Evolutionary conservation across 2,329 filamentous ascomycete species (phyloP).

Genomic region (Pestalotiopsis sp.): DNA sequence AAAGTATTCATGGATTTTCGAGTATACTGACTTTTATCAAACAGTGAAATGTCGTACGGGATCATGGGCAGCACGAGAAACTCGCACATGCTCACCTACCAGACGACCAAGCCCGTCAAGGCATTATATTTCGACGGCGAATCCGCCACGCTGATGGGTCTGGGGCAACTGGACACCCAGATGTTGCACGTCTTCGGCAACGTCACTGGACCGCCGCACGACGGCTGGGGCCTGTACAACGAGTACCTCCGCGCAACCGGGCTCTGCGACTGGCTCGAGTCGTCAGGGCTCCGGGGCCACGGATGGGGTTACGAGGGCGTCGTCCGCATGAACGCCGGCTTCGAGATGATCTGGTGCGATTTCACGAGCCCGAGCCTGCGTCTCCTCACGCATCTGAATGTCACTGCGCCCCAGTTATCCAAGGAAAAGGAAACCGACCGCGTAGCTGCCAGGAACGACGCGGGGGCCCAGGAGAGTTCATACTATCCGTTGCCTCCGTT

Average conservation of each 20-base stretch:
- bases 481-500: constrained; percentile 36
- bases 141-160: constrained; percentile 46
- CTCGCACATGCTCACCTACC: constrained; percentile 48
- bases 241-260: constrained; percentile 49
- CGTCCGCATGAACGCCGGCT: constrained; percentile 52
- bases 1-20: not conserved
- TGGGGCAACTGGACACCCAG: constrained; percentile 46
- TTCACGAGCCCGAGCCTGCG: constrained; percentile 43
- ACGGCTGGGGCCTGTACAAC: constrained; percentile 36
- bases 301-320: constrained; percentile 51
- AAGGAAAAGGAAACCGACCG: constrained; percentile 10
- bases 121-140: constrained; percentile 53
- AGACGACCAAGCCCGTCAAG: constrained; percentile 41
- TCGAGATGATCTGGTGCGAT: constrained; percentile 54
- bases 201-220: constrained; percentile 32
- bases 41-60: constrained; percentile 50
- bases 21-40: constrained; percentile 10
- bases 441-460: constrained; percentile 9
- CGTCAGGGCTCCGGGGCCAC: constrained; percentile 38
- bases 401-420: constrained; percentile 42
- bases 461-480: constrained; percentile 20
- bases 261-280: constrained; percentile 45
- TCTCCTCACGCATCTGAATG: constrained; percentile 43
- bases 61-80: constrained; percentile 47
- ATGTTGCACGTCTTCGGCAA: constrained; percentile 52